phyloP scores from a whole-genome alignment of 495 filamentous ascomycete species.

The Xylaria longipes region DNA sequence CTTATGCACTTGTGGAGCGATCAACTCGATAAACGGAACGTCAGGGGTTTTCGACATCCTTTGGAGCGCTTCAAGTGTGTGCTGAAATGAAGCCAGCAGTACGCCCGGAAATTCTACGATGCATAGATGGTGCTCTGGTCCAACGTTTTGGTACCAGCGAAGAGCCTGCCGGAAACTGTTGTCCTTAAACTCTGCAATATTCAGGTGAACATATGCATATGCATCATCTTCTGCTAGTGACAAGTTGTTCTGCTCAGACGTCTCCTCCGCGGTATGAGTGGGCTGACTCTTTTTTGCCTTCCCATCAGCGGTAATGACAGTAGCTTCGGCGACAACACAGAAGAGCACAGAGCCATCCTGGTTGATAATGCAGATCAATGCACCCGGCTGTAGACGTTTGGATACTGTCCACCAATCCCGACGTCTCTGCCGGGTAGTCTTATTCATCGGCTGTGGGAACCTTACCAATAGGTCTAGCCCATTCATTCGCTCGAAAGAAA shows the following conservation, averaged over 20 bases:
- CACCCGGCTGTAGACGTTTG: slow-evolving; percentile 62
- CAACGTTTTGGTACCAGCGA: slow-evolving; percentile 35
- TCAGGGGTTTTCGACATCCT: slow-evolving; percentile 55
- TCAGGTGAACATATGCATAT: slow-evolving; percentile 35
- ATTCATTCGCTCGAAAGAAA: slow-evolving; percentile 52
- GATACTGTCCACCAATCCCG: slow-evolving; percentile 67
- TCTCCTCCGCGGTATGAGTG: neutral
- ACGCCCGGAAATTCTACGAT: slow-evolving; percentile 77
- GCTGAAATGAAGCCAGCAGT: slow-evolving; percentile 69
- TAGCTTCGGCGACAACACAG: slow-evolving; percentile 56
- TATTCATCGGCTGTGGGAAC: slow-evolving; percentile 61
- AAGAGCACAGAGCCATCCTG: slow-evolving; percentile 58
- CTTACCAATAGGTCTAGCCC: slow-evolving; percentile 62
- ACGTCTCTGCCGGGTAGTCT: slow-evolving; percentile 42
- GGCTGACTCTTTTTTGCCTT: slow-evolving; percentile 3
- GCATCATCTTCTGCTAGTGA: slow-evolving; percentile 38
- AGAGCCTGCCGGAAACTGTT: slow-evolving; percentile 40
- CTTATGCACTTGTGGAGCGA: slow-evolving; percentile 51
- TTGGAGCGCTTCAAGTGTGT: slow-evolving; percentile 70
- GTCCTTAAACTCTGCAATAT: slow-evolving; percentile 40
- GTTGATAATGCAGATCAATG: slow-evolving; percentile 65
- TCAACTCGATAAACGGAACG: slow-evolving; percentile 66
- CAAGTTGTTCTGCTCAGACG: neutral
- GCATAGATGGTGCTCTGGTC: slow-evolving; percentile 35
- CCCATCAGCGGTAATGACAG: slow-evolving; percentile 29